Evolutionary conservation across 225 moss, liverwort and hornwort genomes (phyloP).

Genomic region (Marchantia polymorpha): DNA sequence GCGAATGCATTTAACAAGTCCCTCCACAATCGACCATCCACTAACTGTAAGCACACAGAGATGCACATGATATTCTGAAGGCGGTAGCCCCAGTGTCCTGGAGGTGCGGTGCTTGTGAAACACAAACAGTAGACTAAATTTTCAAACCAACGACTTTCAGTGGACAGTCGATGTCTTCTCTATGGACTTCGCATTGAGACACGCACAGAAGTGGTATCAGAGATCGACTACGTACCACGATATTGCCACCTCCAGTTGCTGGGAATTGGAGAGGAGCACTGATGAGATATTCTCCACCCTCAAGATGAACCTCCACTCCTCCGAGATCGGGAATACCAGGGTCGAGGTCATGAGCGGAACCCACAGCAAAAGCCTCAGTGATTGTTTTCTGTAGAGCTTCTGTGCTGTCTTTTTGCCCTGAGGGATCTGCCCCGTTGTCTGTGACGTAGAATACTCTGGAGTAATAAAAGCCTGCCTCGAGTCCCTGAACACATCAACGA

Average conservation of each 20-base stretch:
- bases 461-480: slow-evolving; percentile 27
- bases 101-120: no score
- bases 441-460: slow-evolving; percentile 75
- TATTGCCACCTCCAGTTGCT: slow-evolving; percentile 64
- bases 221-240: slow-evolving; percentile 49
- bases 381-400: slow-evolving; percentile 64
- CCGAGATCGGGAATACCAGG: slow-evolving; percentile 71
- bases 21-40: no score
- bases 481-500: slow-evolving; percentile 11
- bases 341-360: slow-evolving; percentile 55
- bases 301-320: slow-evolving; percentile 76
- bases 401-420: slow-evolving; percentile 70
- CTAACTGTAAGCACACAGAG: no score
- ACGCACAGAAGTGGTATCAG: background rate
- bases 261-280: slow-evolving; percentile 69
- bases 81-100: no score
- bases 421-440: slow-evolving; percentile 81
- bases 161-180: no score
- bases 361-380: slow-evolving; percentile 60
- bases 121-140: no score
- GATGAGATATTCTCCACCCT: slow-evolving; percentile 79
- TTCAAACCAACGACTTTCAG: no score
- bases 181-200: no score
- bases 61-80: no score
- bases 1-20: no score